A percentile compares a stretch with the other conserved stretches of the same genome.
phyloP scores from a whole-genome alignment of 192 early-diverging fungal species.

The Rhizophlyctis rosea region DNA sequence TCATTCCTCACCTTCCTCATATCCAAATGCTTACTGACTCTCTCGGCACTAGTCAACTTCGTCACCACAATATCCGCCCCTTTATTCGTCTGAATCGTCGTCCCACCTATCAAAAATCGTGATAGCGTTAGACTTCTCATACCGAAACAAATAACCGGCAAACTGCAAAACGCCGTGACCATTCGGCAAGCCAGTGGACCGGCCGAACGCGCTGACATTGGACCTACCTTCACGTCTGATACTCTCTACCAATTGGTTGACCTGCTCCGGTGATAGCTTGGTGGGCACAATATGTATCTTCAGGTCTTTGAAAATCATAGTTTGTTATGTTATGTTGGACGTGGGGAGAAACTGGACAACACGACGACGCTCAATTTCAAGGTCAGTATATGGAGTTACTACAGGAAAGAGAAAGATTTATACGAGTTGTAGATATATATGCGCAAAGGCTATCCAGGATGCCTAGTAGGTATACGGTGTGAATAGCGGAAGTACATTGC shows the following conservation, averaged over 20 bases:
- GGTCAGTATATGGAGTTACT: no score
- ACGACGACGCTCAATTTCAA: no score
- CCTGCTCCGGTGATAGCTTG: not conserved
- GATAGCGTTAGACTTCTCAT: no score
- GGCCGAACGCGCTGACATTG: not conserved
- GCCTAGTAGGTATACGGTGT: no score
- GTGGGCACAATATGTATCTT: not conserved
- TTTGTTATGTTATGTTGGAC: no score
- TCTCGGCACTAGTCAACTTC: conserved; percentile 1
- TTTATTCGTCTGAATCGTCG: not conserved
- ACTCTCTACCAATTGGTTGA: not conserved
- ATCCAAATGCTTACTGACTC: conserved; percentile 21
- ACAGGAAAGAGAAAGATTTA: no score
- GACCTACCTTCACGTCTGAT: not conserved
- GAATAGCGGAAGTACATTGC: no score
- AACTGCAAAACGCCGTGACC: no score
- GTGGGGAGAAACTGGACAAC: no score
- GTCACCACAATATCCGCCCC: conserved; percentile 21
- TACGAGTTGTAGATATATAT: no score
- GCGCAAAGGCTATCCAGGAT: no score
- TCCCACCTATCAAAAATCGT: conserved; percentile 6
- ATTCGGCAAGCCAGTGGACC: not conserved
- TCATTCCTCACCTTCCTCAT: not conserved
- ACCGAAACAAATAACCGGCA: no score
- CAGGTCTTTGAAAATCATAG: not conserved